Evolutionary conservation across 768 basidiomycete genomes (phyloP).

Genomic region (Boletellus emodensis): DNA sequence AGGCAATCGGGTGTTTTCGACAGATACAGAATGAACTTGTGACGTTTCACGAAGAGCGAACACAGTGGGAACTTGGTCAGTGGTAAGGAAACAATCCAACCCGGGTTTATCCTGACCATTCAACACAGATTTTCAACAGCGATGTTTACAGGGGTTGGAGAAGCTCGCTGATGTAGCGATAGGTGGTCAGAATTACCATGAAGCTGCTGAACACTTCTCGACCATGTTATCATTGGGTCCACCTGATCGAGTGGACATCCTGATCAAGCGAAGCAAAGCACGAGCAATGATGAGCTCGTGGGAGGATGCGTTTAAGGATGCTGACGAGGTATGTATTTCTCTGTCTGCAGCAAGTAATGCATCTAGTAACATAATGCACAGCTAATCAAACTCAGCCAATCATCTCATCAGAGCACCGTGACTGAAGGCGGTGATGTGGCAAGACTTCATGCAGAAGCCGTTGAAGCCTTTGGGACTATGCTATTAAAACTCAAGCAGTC

Average conservation of each 20-base stretch:
- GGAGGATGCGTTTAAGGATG: neutral
- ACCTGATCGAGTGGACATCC: neutral
- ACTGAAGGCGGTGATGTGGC: neutral
- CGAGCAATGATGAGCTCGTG: neutral
- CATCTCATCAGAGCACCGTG: neutral
- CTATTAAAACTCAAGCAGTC: neutral
- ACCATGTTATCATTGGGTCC: neutral
- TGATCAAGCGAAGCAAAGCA: slow-evolving; percentile 3
- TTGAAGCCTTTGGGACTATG: neutral
- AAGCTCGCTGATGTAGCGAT: neutral
- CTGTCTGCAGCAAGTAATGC: neutral
- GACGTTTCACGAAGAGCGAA: neutral
- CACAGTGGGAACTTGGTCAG: slow-evolving; percentile 7
- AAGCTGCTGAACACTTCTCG: neutral
- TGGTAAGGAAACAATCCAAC: neutral
- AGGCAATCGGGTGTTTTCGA: slow-evolving; percentile 5
- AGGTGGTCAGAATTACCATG: neutral
- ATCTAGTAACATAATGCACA: neutral
- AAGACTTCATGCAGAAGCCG: neutral
- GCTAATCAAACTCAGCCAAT: slow-evolving; percentile 4
- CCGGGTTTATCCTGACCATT: neutral
- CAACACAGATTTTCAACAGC: slow-evolving; percentile 1
- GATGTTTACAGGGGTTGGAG: neutral
- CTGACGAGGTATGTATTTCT: neutral
- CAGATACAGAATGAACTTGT: neutral